These are phyloP conservation scores for Diphasiastrum complanatum DNA, from an alignment of 83 land plant genomes.

Conservation along the genomic window DNA sequence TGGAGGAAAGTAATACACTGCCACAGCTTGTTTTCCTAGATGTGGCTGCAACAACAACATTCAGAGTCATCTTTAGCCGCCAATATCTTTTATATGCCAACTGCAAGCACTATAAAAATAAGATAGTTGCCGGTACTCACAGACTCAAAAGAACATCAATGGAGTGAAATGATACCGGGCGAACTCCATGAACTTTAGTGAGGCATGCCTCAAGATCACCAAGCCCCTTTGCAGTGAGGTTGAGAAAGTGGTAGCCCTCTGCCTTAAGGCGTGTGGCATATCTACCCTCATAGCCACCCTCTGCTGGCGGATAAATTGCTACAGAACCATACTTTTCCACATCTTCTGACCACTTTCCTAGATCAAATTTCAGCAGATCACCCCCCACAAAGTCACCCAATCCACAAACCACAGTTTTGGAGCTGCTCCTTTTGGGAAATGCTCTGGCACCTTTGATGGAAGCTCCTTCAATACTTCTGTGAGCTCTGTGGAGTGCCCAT, in stretches of 20 bases:
- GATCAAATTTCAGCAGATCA: slow-evolving; percentile 59
- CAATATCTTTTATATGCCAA: background rate
- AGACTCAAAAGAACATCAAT: background rate
- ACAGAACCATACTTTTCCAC: slow-evolving; percentile 71
- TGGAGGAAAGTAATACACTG: slow-evolving; percentile 72
- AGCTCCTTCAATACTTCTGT: too few relatives aligned
- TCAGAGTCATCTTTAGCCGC: background rate
- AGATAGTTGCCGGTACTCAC: background rate
- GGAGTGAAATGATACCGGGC: slow-evolving; percentile 45
- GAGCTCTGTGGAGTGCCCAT: too few relatives aligned
- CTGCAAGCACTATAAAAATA: background rate
- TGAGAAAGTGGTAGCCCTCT: slow-evolving; percentile 71
- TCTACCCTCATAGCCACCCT: slow-evolving; percentile 86
- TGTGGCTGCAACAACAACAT: slow-evolving; percentile 48
- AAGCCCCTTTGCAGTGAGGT: slow-evolving; percentile 67
- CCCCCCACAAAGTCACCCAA: slow-evolving; percentile 71
- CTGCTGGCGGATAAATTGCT: slow-evolving; percentile 72
- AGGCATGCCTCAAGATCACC: slow-evolving; percentile 79
- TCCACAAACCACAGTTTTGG: background rate
- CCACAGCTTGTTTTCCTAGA: slow-evolving; percentile 75
- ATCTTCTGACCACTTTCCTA: slow-evolving; percentile 65
- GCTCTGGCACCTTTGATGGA: too few relatives aligned
- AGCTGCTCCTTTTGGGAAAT: background rate
- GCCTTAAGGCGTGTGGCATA: slow-evolving; percentile 49
- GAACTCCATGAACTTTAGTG: slow-evolving; percentile 81